phyloP scores from a whole-genome alignment of 768 basidiomycete genomes.

The Lyophyllum shimeji region DNA sequence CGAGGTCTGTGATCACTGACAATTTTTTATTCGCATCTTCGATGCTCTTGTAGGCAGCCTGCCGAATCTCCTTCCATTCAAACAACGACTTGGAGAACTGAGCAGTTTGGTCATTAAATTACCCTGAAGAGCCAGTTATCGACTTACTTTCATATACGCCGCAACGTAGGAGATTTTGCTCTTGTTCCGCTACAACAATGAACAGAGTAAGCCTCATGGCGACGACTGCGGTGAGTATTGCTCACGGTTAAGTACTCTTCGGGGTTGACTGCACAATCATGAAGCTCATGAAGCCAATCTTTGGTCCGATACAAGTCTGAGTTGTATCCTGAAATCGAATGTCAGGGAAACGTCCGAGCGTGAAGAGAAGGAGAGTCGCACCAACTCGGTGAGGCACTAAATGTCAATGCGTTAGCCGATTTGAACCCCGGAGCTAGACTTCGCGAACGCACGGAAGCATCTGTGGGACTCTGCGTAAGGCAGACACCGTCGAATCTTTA shows the following conservation, averaged over 20 bases:
- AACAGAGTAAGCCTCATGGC: not conserved
- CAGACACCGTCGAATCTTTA: not conserved
- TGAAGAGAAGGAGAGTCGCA: not conserved
- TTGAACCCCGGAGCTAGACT: not conserved
- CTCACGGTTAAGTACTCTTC: slow-evolving; percentile 8
- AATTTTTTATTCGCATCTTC: slow-evolving; percentile 14
- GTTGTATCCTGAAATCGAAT: not conserved
- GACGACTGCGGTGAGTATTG: not conserved
- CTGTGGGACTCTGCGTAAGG: slow-evolving; percentile 4
- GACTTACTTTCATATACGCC: slow-evolving; percentile 15
- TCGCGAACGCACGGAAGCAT: slow-evolving; percentile 7
- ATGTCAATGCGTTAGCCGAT: not conserved
- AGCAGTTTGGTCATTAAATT: not conserved
- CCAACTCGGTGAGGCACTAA: not conserved
- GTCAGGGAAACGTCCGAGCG: not conserved
- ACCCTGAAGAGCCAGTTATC: not conserved
- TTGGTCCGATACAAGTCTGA: slow-evolving; percentile 2
- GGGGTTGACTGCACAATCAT: not conserved
- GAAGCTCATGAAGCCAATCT: slow-evolving; percentile 4
- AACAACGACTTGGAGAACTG: slow-evolving; percentile 15
- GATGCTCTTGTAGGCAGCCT: not conserved
- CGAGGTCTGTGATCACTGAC: slow-evolving; percentile 15
- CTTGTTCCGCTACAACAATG: slow-evolving; percentile 1
- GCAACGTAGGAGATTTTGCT: slow-evolving; percentile 3
- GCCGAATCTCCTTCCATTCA: slow-evolving; percentile 11